Conservation (phyloP, 1,139 yeast species). For the Geotrichum citri-aurantii region DNA sequence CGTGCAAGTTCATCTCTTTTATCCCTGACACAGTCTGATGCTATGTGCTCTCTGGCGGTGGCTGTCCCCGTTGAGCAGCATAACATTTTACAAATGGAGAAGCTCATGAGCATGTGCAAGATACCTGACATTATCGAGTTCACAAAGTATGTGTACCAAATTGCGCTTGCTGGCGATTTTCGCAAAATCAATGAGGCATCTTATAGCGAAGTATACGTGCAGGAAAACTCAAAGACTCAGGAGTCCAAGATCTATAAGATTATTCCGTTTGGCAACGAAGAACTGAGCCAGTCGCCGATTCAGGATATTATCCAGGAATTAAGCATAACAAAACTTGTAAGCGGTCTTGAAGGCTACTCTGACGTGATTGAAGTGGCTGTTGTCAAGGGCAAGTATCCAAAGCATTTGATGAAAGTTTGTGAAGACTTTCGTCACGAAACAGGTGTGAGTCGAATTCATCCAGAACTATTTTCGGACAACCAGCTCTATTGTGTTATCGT, state of each 20-base stretch:
- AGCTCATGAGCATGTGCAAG: constrained; percentile 38
- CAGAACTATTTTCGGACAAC: constrained; percentile 35
- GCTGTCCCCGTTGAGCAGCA: constrained; percentile 34
- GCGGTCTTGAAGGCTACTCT: constrained; percentile 41
- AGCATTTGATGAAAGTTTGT: constrained; percentile 40
- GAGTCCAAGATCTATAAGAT: constrained; percentile 40
- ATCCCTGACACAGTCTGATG: constrained; percentile 34
- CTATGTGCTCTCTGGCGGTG: constrained; percentile 26
- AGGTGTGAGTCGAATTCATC: constrained; percentile 26
- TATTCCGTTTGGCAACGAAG: constrained; percentile 47
- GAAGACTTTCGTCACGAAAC: constrained; percentile 35
- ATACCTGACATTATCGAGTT: constrained; percentile 33
- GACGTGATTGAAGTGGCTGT: constrained; percentile 40
- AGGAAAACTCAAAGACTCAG: constrained; percentile 12
- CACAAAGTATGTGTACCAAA: constrained; percentile 28
- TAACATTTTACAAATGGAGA: constrained; percentile 30
- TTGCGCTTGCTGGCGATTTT: constrained; percentile 22
- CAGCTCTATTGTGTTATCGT: constrained; percentile 45
- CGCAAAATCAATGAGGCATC: constrained; percentile 44
- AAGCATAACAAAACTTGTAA: constrained; percentile 39
- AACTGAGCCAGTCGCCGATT: constrained; percentile 40
- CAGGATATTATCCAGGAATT: constrained; percentile 46
- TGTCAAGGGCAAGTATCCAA: constrained; percentile 45
- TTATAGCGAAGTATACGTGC: constrained; percentile 42
- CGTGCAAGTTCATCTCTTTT: constrained; percentile 49